These are phyloP conservation scores for Perkinsus olseni DNA, from an alignment of 169 alveolate genomes.

Conservation along the genomic window DNA sequence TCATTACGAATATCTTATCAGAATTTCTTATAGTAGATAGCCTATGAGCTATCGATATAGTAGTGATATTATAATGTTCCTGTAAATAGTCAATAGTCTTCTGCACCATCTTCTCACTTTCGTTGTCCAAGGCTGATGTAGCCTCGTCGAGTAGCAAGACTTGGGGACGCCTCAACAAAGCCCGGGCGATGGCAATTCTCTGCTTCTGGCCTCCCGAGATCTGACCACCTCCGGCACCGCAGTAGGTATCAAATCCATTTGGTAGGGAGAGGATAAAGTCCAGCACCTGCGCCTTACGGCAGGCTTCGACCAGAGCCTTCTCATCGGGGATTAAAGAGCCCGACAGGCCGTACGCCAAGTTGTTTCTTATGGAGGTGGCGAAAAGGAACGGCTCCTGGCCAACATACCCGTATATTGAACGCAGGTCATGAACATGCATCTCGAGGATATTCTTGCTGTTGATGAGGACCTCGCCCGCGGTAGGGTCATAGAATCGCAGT, in stretches of 20 bases:
- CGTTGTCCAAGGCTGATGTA: constrained; percentile 67
- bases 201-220: constrained; percentile 74
- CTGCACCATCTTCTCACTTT: constrained; percentile 16
- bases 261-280: constrained; percentile 75
- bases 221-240: constrained; percentile 65
- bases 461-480: constrained; percentile 42
- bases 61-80: constrained; percentile 33
- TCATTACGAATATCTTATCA: constrained; percentile 40
- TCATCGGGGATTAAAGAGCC: constrained; percentile 64
- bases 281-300: constrained; percentile 60
- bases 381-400: constrained; percentile 67
- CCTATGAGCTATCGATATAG: constrained; percentile 76
- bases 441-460: not conserved
- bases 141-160: constrained; percentile 78
- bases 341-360: constrained; percentile 3
- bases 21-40: constrained; percentile 57
- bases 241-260: constrained; percentile 56
- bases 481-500: constrained; percentile 72
- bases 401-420: constrained; percentile 62
- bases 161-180: constrained; percentile 39
- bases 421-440: constrained; percentile 22
- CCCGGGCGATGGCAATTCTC: constrained; percentile 78
- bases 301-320: constrained; percentile 57
- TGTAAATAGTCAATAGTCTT: constrained; percentile 31
- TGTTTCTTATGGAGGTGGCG: constrained; percentile 18